Conservation (phyloP, 2,329 filamentous ascomycete genomes). For the Ophiognomonia clavigignenti-juglandacearum region DNA sequence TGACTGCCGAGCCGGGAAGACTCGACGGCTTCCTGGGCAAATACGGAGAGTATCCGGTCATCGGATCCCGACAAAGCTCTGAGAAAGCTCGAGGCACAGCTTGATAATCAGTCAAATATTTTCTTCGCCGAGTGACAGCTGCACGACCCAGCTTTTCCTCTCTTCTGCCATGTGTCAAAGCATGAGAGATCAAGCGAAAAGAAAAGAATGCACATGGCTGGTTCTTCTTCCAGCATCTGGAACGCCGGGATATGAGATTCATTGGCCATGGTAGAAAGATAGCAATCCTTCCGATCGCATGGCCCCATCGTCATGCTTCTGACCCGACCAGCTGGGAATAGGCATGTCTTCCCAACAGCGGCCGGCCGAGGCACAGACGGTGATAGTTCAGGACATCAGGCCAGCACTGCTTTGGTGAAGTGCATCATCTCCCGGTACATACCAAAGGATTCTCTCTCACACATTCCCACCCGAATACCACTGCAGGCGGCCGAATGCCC, state of each 20-base stretch:
- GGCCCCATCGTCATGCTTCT: slow-evolving; percentile 11
- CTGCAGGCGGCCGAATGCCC: too few relatives aligned
- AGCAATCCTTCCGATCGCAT: slow-evolving; percentile 6
- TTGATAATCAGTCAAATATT: background rate
- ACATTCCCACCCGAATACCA: too few relatives aligned
- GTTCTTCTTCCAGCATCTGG: background rate
- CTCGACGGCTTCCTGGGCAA: too few relatives aligned
- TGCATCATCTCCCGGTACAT: too few relatives aligned
- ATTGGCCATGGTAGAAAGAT: slow-evolving; percentile 11
- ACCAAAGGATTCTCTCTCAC: too few relatives aligned
- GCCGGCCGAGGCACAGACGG: slow-evolving; percentile 8
- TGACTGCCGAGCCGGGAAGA: too few relatives aligned
- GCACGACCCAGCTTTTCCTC: background rate
- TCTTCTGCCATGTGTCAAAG: background rate
- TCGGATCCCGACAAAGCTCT: too few relatives aligned
- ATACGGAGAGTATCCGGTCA: too few relatives aligned
- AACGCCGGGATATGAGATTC: background rate
- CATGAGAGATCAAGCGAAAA: slow-evolving; percentile 1
- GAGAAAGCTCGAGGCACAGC: too few relatives aligned
- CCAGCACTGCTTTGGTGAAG: background rate
- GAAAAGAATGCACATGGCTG: background rate
- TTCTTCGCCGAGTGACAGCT: background rate
- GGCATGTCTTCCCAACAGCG: background rate
- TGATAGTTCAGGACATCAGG: slow-evolving; percentile 8
- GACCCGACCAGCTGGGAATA: slow-evolving; percentile 8